A percentile compares a stretch with the other conserved stretches of the same genome.
These are phyloP conservation scores for Phytophthora colocasiae DNA, from an alignment of 352 stramenopile genomes.

Conservation along the genomic window DNA sequence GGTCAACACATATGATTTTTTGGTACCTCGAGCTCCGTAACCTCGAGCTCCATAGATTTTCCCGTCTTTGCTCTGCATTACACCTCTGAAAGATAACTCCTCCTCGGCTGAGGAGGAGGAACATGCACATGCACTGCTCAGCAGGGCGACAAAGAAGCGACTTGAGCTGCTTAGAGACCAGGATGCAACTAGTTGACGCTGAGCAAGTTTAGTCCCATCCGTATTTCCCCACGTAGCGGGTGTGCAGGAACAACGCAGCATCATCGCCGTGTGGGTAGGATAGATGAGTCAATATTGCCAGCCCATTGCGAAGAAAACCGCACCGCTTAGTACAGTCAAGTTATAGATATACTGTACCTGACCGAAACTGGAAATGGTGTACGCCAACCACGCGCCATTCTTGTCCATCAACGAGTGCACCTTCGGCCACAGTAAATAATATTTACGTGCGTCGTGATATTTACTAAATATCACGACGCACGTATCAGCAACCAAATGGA, in stretches of 20 bases:
- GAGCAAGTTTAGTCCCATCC: no score
- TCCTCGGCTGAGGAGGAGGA: no score
- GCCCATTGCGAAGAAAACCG: slow-evolving; percentile 24
- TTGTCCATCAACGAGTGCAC: slow-evolving; percentile 50
- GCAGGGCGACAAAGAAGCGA: neutral
- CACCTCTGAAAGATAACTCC: no score
- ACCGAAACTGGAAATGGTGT: slow-evolving; percentile 44
- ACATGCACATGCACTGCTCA: neutral
- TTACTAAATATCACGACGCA: neutral
- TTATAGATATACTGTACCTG: slow-evolving; percentile 45
- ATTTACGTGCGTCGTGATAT: no score
- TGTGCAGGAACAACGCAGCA: slow-evolving; percentile 56
- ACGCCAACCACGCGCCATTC: slow-evolving; percentile 46
- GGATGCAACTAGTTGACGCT: no score
- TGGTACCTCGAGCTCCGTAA: no score
- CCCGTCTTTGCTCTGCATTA: no score
- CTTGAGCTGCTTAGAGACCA: slow-evolving; percentile 5
- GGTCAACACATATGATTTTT: no score
- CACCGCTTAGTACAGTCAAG: slow-evolving; percentile 21
- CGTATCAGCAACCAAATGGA: neutral
- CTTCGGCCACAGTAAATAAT: slow-evolving; percentile 15
- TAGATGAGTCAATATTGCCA: slow-evolving; percentile 47
- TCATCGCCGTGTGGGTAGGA: slow-evolving; percentile 64
- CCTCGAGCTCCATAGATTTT: no score
- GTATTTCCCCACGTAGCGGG: no score